phyloP scores from a whole-genome alignment of 129 eudicot species.

The Dittrichia graveolens region DNA sequence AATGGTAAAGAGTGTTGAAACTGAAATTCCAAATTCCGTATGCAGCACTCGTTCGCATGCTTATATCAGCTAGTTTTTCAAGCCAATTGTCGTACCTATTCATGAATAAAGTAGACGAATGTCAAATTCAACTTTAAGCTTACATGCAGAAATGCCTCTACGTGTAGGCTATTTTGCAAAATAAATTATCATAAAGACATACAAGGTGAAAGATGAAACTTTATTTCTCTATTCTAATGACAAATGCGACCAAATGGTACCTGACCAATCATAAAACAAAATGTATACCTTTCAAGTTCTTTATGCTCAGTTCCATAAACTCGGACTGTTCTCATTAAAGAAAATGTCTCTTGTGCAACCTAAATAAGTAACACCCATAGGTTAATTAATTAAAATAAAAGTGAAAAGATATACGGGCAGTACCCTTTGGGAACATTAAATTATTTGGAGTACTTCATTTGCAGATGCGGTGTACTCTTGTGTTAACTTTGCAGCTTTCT shows the following conservation, averaged over 20 bases:
- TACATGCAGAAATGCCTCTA: constrained; percentile 16
- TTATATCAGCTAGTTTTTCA: constrained; percentile 79
- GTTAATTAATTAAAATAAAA: constrained; percentile 1
- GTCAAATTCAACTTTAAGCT: constrained; percentile 16
- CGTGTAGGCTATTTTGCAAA: constrained; percentile 1
- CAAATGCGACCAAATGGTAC: constrained; percentile 10
- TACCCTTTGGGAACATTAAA: constrained; percentile 15
- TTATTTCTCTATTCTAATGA: constrained; percentile 1
- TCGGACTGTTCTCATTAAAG: constrained; percentile 96
- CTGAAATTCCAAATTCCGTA: constrained; percentile 95
- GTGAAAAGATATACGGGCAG: neutral
- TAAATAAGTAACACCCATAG: constrained; percentile 29
- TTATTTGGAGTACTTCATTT: constrained; percentile 69
- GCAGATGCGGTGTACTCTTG: constrained; percentile 93
- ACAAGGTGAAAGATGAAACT: neutral
- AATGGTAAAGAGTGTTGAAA: constrained; percentile 93
- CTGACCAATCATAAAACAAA: neutral
- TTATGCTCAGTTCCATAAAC: constrained; percentile 93
- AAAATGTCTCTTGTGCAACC: constrained; percentile 98
- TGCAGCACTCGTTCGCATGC: constrained; percentile 91
- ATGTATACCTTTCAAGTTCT: constrained; percentile 74
- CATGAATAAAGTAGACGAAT: constrained; percentile 16
- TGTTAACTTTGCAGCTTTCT: constrained; percentile 91
- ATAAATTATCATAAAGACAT: neutral
- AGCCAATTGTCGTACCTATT: constrained; percentile 79